phyloP scores from a whole-genome alignment of 2,329 filamentous ascomycete species.

The Colletotrichum orbiculare region DNA sequence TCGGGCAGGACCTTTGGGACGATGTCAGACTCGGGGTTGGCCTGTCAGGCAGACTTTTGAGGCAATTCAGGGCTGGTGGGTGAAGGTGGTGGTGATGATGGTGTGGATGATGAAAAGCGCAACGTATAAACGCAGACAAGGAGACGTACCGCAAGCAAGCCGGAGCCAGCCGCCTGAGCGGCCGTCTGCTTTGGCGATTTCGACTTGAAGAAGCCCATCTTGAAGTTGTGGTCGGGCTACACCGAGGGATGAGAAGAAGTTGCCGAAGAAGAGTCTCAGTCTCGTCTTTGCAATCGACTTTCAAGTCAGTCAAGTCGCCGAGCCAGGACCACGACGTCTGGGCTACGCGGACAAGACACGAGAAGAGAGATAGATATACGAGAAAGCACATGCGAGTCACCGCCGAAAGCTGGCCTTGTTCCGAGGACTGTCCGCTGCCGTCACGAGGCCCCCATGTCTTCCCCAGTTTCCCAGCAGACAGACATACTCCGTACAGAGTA shows the following conservation, averaged over 20 bases:
- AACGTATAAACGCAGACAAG: background rate
- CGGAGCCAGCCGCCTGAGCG: constrained; percentile 24
- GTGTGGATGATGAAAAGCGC: background rate
- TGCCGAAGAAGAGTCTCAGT: background rate
- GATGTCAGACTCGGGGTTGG: constrained; percentile 1
- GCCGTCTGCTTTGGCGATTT: constrained; percentile 13
- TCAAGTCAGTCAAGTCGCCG: constrained; percentile 22
- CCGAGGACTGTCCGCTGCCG: background rate
- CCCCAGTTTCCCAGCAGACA: constrained; percentile 15
- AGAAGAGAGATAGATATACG: constrained; percentile 8
- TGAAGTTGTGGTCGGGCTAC: constrained; percentile 14
- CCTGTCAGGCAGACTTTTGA: no score
- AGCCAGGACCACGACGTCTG: constrained; percentile 1
- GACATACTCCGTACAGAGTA: background rate
- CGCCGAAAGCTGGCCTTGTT: background rate
- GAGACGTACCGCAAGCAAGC: constrained; percentile 26
- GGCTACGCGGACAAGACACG: background rate
- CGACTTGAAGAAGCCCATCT: constrained; percentile 28
- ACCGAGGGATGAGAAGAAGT: constrained; percentile 15
- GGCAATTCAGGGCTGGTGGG: no score
- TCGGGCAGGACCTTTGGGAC: constrained; percentile 50
- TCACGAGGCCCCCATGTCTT: constrained; percentile 12
- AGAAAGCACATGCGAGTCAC: background rate
- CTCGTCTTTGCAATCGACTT: constrained; percentile 12
- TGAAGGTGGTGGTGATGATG: no score